Conservation (phyloP, 768 basidiomycete species). For the Rhodocollybia butyracea region DNA sequence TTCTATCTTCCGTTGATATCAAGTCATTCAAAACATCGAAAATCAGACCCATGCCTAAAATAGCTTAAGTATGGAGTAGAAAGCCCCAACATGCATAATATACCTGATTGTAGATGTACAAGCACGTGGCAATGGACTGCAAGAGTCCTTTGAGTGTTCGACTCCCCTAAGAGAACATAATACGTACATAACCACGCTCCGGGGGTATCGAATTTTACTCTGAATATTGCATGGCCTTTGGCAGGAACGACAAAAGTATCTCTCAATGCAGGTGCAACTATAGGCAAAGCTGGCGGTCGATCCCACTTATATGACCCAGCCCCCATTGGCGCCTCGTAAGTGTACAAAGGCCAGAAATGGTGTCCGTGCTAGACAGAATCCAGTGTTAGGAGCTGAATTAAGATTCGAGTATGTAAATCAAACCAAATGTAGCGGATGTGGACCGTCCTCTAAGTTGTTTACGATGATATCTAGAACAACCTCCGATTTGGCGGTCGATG, state of each 20-base stretch:
- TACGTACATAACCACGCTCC: conserved; percentile 9
- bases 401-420: not conserved
- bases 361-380: conserved; percentile 4
- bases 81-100: not conserved
- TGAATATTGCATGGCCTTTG: conserved; percentile 8
- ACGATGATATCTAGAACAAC: conserved; percentile 7
- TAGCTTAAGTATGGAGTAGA: not conserved
- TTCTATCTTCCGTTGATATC: not conserved
- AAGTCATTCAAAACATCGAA: conserved; percentile 6
- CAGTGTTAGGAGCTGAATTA: too few relatives aligned
- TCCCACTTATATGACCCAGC: conserved; percentile 7
- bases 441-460: conserved; percentile 9
- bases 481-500: not conserved
- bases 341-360: conserved; percentile 12
- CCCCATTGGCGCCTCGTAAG: conserved; percentile 4
- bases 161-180: not conserved
- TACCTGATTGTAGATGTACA: conserved; percentile 3
- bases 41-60: conserved; percentile 7
- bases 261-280: conserved; percentile 7
- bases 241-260: conserved; percentile 9
- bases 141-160: not conserved
- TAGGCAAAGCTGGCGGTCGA: conserved; percentile 1
- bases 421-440: conserved; percentile 9
- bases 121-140: conserved; percentile 7
- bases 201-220: conserved; percentile 8